Evolutionary conservation across 2,329 filamentous ascomycete species (phyloP), one percentile per base, ranked within the genome.

Genomic region (Pseudopyricularia cyperi): DNA sequence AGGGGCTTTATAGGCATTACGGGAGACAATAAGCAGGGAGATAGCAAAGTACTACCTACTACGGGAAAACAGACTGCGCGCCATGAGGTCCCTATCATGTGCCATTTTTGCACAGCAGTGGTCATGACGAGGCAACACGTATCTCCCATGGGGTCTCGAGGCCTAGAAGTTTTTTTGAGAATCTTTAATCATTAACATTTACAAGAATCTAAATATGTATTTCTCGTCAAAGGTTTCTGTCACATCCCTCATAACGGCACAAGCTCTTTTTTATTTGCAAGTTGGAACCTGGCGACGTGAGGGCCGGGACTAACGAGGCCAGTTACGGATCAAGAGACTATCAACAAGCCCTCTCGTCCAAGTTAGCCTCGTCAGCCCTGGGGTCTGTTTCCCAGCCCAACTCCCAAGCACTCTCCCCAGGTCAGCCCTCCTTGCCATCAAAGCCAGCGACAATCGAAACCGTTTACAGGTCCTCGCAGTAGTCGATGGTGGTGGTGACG

Each of bases 401-500:
- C 5, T 24, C 44, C n/a, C 51, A n/a, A 17, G 28, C 32, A 49
- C 15, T n/a, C 34, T 22, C 22, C 19, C 12, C 47, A 24, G 32
- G 9, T n/a, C 14, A 12, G 22, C 5, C 47, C 47, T 34, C 47
- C 14, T 35, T 35, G 32, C 32, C 47, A 35, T 35, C 19, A 48
- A n/a, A 15, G 39, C 39, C 22, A 24, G 12, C 39, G 37, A 30
- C 28, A 4, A 9, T 15, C 11, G 39, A n/a, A 51, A 39, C 51
- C 53, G 9, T 46, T 59, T 55, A 62, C 52, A 60, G 50, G 53
- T 67, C 66, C 52, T 69, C 67, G 62, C 69, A 71, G 59, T 63
- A 67, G 60, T 71, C 67, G 57, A 61, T 58, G 48, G 68, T 71
- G 53, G 63, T 65, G 53, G 69, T 72, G 52, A 70, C 65, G 30